Evolutionary conservation across 805 yeast genomes (phyloP).

Genomic region (Starmerella riodocensis): DNA sequence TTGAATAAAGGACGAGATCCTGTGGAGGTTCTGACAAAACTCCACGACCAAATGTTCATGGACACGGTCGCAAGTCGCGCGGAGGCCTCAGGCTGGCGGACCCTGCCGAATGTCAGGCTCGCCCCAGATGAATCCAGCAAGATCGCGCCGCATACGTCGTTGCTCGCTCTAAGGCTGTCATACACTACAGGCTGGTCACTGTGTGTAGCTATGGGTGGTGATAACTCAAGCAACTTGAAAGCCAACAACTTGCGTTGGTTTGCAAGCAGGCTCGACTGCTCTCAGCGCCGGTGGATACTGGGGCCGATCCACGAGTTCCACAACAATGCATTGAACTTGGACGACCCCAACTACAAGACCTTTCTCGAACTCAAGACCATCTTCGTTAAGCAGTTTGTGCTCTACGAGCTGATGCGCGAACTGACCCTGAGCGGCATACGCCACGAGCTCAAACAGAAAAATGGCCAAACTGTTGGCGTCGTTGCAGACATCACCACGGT

Average conservation of each 20-base stretch:
- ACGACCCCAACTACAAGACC: slow-evolving; percentile 23
- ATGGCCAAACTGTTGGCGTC: slow-evolving; percentile 8
- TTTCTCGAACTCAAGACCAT: slow-evolving; percentile 21
- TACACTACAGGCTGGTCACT: slow-evolving; percentile 31
- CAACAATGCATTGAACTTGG: slow-evolving; percentile 4
- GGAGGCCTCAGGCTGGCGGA: slow-evolving; percentile 55
- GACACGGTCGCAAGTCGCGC: slow-evolving; percentile 42
- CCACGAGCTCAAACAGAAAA: slow-evolving; percentile 14
- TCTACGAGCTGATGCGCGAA: slow-evolving; percentile 25
- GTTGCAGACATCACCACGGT: slow-evolving; percentile 17
- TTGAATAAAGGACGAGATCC: slow-evolving; percentile 22
- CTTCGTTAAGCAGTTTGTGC: slow-evolving; percentile 23
- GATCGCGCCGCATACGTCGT: slow-evolving; percentile 20
- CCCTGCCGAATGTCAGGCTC: slow-evolving; percentile 41
- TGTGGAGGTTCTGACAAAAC: slow-evolving; percentile 30
- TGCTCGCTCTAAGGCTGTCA: slow-evolving; percentile 26
- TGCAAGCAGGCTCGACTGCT: slow-evolving; percentile 17
- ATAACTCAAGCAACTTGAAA: background rate
- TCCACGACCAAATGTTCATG: slow-evolving; percentile 37
- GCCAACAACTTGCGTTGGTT: slow-evolving; percentile 20
- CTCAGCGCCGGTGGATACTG: slow-evolving; percentile 20
- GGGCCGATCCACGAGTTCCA: slow-evolving; percentile 17
- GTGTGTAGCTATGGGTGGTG: slow-evolving; percentile 23
- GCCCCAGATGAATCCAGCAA: slow-evolving; percentile 35
- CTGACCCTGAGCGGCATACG: slow-evolving; percentile 20